Conservation (phyloP, 164 flowering plant species). For the Kingdonia uniflora region DNA sequence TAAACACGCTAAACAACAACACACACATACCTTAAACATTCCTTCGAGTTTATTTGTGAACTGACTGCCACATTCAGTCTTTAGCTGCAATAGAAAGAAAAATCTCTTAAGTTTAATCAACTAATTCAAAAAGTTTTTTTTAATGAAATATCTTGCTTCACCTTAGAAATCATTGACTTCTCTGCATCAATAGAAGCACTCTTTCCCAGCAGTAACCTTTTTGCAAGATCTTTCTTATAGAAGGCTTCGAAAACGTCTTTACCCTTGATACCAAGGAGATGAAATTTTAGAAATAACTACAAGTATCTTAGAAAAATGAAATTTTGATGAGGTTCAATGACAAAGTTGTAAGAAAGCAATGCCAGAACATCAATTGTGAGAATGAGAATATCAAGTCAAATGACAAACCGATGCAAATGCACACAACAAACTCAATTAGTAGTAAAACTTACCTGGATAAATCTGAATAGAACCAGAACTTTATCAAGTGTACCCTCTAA, state of each 20-base stretch:
- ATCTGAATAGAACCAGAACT: slow-evolving; percentile 90
- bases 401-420: too few relatives aligned
- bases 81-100: slow-evolving; percentile 48
- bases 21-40: slow-evolving; percentile 80
- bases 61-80: slow-evolving; percentile 99
- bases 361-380: background rate
- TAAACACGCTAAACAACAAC: background rate
- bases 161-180: slow-evolving; percentile 99
- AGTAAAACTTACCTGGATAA: slow-evolving; percentile 63
- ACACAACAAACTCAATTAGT: background rate
- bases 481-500: slow-evolving; percentile 92
- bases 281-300: background rate
- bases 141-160: slow-evolving; percentile 11
- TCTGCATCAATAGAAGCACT: slow-evolving; percentile 99
- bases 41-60: slow-evolving; percentile 99
- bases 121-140: too few relatives aligned
- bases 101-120: slow-evolving; percentile 2
- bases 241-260: slow-evolving; percentile 99
- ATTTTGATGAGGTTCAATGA: background rate
- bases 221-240: slow-evolving; percentile 98
- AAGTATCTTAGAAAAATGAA: background rate
- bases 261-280: slow-evolving; percentile 40
- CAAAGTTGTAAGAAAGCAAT: background rate
- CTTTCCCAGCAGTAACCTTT: slow-evolving; percentile 84
- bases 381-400: background rate